Percentiles rank a stretch among this genome's conserved stretches.
phyloP scores from a whole-genome alignment of 192 early-diverging fungal genomes.

The Coemansia aciculifera region DNA sequence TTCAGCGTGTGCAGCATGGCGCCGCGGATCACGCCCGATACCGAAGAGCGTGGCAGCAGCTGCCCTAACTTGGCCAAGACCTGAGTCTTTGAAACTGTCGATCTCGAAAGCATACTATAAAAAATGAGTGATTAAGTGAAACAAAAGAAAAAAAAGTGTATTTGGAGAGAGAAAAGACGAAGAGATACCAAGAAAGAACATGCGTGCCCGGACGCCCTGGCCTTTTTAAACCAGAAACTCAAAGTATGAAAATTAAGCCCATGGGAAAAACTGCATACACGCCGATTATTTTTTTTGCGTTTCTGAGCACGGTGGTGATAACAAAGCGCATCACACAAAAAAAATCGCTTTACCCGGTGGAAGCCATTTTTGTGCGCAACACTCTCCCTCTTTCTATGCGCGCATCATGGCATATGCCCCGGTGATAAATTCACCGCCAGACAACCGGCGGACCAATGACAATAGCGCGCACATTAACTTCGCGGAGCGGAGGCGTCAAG shows the following conservation, averaged over 20 bases:
- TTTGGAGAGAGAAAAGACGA: not conserved
- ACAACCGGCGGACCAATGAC: not conserved
- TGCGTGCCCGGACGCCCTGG: not conserved
- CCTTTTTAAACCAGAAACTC: not conserved
- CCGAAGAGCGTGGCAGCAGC: conserved; percentile 15
- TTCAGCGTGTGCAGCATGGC: conserved; percentile 52
- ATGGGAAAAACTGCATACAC: not conserved
- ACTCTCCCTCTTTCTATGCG: not conserved
- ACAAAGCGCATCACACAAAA: not conserved
- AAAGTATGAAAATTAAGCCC: not conserved
- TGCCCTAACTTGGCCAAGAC: conserved; percentile 19
- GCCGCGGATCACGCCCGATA: conserved; percentile 26
- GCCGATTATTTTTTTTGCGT: not conserved
- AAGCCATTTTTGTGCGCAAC: not conserved
- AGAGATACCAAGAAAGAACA: not conserved
- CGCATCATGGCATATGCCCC: not conserved
- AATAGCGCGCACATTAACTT: not conserved
- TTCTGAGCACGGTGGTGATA: not conserved
- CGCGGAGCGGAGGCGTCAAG: too few relatives aligned
- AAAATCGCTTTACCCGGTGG: conserved; percentile 10
- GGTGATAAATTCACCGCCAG: not conserved
- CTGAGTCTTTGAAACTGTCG: conserved; percentile 40
- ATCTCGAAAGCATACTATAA: conserved; percentile 43
- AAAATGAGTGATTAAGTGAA: not conserved
- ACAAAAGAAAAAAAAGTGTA: not conserved